A percentile compares a stretch with the other conserved stretches of the same genome.
Conservation (phyloP, 495 filamentous ascomycete genomes). For the Podospora comata region DNA sequence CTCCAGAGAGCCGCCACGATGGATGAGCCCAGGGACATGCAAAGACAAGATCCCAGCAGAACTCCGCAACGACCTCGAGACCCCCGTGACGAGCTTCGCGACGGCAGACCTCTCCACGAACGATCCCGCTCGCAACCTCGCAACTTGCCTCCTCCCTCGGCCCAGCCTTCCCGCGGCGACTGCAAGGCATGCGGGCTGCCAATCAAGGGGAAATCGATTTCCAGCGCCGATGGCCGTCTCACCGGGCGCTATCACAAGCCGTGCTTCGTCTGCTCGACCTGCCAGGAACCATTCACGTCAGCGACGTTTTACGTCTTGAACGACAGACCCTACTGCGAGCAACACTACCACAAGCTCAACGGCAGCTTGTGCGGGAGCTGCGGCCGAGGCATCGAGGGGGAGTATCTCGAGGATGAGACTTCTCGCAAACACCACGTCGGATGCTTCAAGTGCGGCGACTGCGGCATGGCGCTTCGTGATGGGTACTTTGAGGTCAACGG, state of each 20-base stretch:
- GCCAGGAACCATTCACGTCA: slow-evolving; percentile 75
- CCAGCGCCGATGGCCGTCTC: slow-evolving; percentile 87
- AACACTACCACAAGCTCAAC: slow-evolving; percentile 91
- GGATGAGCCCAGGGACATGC: slow-evolving; percentile 1
- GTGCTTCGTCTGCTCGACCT: slow-evolving; percentile 90
- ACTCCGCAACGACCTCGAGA: neutral
- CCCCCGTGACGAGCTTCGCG: slow-evolving; percentile 7
- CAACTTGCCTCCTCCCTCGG: slow-evolving; percentile 2
- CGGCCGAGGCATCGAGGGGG: slow-evolving; percentile 82
- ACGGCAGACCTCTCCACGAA: slow-evolving; percentile 18
- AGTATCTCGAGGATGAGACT: slow-evolving; percentile 84
- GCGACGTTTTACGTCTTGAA: slow-evolving; percentile 89
- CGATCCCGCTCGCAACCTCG: slow-evolving; percentile 24
- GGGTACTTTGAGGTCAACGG: slow-evolving; percentile 60
- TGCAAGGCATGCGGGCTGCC: slow-evolving; percentile 77
- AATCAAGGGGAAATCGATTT: slow-evolving; percentile 89
- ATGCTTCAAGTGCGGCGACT: slow-evolving; percentile 78
- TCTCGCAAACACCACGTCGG: slow-evolving; percentile 78
- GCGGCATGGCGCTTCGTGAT: slow-evolving; percentile 56
- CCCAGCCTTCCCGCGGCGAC: slow-evolving; percentile 55
- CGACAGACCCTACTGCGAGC: slow-evolving; percentile 84
- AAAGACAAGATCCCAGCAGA: neutral
- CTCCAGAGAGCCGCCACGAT: slow-evolving; percentile 7
- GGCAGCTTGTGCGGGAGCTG: slow-evolving; percentile 78
- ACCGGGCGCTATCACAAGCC: slow-evolving; percentile 91